A percentile compares a stretch with the other conserved stretches of the same genome.
Evolutionary conservation across 169 alveolate genomes (phyloP).

Genomic region (Plasmodium coatneyi): DNA sequence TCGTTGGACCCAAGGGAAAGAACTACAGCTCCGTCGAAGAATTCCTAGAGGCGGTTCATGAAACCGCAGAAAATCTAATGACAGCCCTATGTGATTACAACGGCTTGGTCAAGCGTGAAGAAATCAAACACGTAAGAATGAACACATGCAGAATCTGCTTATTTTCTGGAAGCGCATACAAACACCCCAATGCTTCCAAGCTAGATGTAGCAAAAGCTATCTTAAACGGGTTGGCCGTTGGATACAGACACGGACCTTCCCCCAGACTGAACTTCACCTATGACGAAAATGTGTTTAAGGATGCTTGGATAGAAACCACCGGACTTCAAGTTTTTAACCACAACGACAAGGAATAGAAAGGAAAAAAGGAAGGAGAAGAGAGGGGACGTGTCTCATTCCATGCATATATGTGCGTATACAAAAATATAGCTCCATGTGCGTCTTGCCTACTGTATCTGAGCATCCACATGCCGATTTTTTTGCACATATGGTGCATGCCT

Average conservation of each 20-base stretch:
- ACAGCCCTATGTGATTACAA: slow-evolving; percentile 88
- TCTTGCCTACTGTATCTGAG: not conserved
- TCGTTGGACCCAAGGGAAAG: slow-evolving; percentile 83
- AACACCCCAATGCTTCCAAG: slow-evolving; percentile 78
- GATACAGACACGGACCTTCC: slow-evolving; percentile 88
- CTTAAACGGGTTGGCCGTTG: slow-evolving; percentile 83
- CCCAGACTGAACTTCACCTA: slow-evolving; percentile 87
- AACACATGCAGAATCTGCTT: slow-evolving; percentile 82
- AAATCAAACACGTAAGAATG: slow-evolving; percentile 78
- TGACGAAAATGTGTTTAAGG: slow-evolving; percentile 83
- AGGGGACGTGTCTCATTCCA: not conserved
- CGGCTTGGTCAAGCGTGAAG: slow-evolving; percentile 86
- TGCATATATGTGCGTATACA: not conserved
- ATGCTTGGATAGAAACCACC: slow-evolving; percentile 76
- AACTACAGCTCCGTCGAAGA: slow-evolving; percentile 77
- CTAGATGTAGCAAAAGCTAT: slow-evolving; percentile 82
- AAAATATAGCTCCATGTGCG: not conserved
- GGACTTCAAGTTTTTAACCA: slow-evolving; percentile 62
- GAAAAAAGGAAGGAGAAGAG: not conserved
- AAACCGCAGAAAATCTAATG: slow-evolving; percentile 85
- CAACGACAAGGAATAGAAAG: slow-evolving; percentile 32
- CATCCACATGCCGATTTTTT: not conserved
- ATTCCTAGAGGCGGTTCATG: slow-evolving; percentile 80
- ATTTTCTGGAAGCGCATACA: slow-evolving; percentile 77
- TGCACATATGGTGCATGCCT: not conserved